Percentiles rank a stretch among this genome's conserved stretches.
These are phyloP conservation scores for Basidiobolus meristosporus DNA, from an alignment of 371 early-diverging fungal species.

Conservation along the genomic window DNA sequence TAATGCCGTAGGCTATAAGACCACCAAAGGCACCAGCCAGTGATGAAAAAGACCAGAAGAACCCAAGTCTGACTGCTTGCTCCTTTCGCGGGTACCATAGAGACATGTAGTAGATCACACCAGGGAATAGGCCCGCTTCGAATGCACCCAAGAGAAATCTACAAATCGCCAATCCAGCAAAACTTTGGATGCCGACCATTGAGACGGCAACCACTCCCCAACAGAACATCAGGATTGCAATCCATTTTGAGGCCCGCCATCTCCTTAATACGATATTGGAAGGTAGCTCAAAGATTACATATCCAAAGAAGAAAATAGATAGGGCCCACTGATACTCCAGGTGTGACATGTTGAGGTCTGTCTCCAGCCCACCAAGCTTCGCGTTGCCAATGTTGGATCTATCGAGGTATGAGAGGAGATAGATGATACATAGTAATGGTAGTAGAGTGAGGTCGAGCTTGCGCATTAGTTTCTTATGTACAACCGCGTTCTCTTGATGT, in stretches of 20 bases:
- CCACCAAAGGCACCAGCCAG: conserved; percentile 59
- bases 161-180: no score
- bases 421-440: conserved; percentile 23
- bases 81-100: conserved; percentile 58
- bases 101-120: conserved; percentile 47
- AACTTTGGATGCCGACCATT: no score
- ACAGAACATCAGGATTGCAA: neutral
- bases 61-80: conserved; percentile 43
- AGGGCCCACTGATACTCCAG: neutral
- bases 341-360: conserved; percentile 9
- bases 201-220: no score
- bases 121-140: conserved; percentile 36
- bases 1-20: conserved; percentile 24
- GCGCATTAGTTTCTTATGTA: conserved; percentile 16
- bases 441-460: conserved; percentile 29
- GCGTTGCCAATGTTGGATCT: conserved; percentile 40
- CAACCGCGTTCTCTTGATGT: no score
- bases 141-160: conserved; percentile 35
- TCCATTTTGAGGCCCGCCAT: neutral
- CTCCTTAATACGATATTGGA: neutral
- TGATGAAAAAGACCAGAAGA: conserved; percentile 41
- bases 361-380: conserved; percentile 15
- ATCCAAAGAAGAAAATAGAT: neutral
- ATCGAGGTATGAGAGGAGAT: conserved; percentile 31
- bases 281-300: neutral